phyloP scores from a whole-genome alignment of 768 basidiomycete species.

The Rhizopogon vinicolor region DNA sequence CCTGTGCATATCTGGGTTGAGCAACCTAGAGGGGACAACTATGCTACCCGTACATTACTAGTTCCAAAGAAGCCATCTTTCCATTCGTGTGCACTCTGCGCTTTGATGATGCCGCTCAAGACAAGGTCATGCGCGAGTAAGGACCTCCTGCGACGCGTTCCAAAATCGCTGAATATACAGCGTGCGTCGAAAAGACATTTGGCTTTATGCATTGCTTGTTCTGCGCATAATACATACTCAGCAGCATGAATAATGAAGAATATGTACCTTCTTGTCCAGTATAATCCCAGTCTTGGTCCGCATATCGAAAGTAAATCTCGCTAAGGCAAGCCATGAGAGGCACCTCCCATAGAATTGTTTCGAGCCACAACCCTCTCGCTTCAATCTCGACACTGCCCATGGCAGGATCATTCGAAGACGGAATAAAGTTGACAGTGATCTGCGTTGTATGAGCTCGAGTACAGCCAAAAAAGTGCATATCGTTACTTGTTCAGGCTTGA shows the following conservation, averaged over 20 bases:
- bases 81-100: slow-evolving; percentile 26
- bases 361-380: slow-evolving; percentile 67
- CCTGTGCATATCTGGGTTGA: slow-evolving; percentile 36
- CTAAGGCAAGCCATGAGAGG: slow-evolving; percentile 91
- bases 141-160: slow-evolving; percentile 76
- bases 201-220: slow-evolving; percentile 70
- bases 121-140: slow-evolving; percentile 76
- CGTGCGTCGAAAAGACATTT: slow-evolving; percentile 54
- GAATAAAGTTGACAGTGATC: slow-evolving; percentile 61
- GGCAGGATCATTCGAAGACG: slow-evolving; percentile 43
- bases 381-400: slow-evolving; percentile 71
- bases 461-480: background rate
- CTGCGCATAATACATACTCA: slow-evolving; percentile 32
- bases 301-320: slow-evolving; percentile 80
- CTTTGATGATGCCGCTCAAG: slow-evolving; percentile 63
- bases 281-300: slow-evolving; percentile 78
- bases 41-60: slow-evolving; percentile 61
- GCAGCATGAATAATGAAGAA: background rate
- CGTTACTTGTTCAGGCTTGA: slow-evolving; percentile 49
- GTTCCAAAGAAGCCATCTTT: slow-evolving; percentile 57
- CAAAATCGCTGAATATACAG: slow-evolving; percentile 81
- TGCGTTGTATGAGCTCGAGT: slow-evolving; percentile 26
- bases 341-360: slow-evolving; percentile 94
- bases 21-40: slow-evolving; percentile 12
- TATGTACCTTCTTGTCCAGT: slow-evolving; percentile 71